Base-by-base conservation (phyloP, 2,329 filamentous ascomycete genomes). In the Paecilomyces sp. region DNA sequence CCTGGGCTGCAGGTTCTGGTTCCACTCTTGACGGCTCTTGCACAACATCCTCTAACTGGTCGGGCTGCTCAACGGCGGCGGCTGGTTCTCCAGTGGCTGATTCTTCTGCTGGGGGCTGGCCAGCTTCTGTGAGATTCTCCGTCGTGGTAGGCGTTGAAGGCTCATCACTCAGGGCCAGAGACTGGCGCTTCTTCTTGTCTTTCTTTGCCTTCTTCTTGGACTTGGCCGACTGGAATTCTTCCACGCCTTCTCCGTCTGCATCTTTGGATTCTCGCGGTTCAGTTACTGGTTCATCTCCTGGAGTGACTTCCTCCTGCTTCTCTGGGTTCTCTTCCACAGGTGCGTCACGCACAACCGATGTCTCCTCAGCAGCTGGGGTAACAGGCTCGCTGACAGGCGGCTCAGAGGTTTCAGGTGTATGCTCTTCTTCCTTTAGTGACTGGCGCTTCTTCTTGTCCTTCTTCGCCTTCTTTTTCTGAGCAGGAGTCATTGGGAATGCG, bases 11-110 rank as follows among this genome's bases (percentile, higher is more conserved):
- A 53, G 60, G 11, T 71, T 71, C 63, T 68, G 71, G 33, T 69
- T 70, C 61, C 79, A 80, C 69, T 79, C 79, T 9, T 68, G 68
- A 62, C 76, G 79, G 62, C 25, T 55, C 31, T 15, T 13, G 13
- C 13, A 47, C 24, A 15, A 4, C 1, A 15, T 47, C 6, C 41
- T 22, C 41, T 47, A 8, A 22, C 41, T 47, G 41, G n/a, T 47
- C n/a, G n/a, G 41, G 6, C 41, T 47, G n/a, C 9, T 47, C 41
- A 47, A 47, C 41, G 41, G 13, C 13, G 15, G 41, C 7, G 3
- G n/a, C 5, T 47, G 15, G 41, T 18, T 15, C 41, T 53, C 28
- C 30, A 57, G 55, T 57, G 30, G 18, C 22, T 8, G 36, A 12
- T 8, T 6, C 22, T 15, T 57, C 56, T 30, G 34, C 59, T 28